Base-by-base conservation (phyloP, 257 asterid species). In the Nicotiana sylvestris region DNA sequence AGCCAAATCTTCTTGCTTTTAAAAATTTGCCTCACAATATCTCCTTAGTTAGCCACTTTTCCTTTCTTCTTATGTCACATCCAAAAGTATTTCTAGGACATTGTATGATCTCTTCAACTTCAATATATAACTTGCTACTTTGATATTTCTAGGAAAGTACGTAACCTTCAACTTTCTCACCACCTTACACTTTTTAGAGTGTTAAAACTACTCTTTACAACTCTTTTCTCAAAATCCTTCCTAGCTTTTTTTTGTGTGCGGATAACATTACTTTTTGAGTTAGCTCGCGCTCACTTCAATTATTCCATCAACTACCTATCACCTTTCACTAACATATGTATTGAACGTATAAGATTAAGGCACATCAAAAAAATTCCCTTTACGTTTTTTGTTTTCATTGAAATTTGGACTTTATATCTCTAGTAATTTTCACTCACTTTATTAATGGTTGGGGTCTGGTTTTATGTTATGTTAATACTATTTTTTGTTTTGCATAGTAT, bases 91-190 rank as follows among this genome's bases (percentile, higher is more conserved):
- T 49, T 74, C 25, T 72, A 25, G 21, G 21, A 29, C 27, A 74
- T 61, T 49, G 16, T 49, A 74, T 74, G 27, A 15, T 13, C 60
- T 49, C 80, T 27, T 49, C 64, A 27, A 49, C 62, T 74, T 27
- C 61, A 74, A 25, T 72, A 72, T 72, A 72, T 74, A 74, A 74
- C 3, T 46, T 25, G 80, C 43, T 49, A 74, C 80, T 74, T 74
- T 74, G 80, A 74, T 74, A 49, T 74, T 74, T 53, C 80, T 74
- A 27, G 43, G 80, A 17, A 74, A 74, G 9, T 74, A n/a, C 61
- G 16, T 32, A 74, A 4, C 62, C 25, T 25, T 74, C 27, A 27
- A 27, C 62, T 74, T 74, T 46, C 39, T 46, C 39, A 17, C 39
- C 25, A 72, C 37, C 35, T 21, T 43, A 10, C 35, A 72, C 78